Conservation (phyloP, 257 asterid species). For the Orobanche coerulescens region DNA sequence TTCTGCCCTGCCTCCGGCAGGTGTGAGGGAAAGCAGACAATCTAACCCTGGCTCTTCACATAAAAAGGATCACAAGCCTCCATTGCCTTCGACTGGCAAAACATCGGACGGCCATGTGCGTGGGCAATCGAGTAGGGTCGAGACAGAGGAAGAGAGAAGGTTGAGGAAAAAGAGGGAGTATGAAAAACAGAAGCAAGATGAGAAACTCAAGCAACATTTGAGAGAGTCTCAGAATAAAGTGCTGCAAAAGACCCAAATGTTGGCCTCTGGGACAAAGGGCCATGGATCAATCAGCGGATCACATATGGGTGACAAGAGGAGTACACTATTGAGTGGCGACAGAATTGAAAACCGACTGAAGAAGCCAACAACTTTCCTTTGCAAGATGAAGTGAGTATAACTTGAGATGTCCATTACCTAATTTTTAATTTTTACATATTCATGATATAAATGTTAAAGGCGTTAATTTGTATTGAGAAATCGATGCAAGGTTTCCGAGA, state of each 20-base stretch:
- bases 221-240: constrained; percentile 77
- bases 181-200: constrained; percentile 83
- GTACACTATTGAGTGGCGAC: constrained; percentile 60
- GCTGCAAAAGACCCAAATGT: constrained; percentile 71
- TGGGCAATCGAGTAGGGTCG: constrained; percentile 44
- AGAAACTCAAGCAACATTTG: constrained; percentile 63
- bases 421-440: constrained; percentile 11
- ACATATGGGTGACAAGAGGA: constrained; percentile 74
- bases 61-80: constrained; percentile 49
- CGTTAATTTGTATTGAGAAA: background rate
- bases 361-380: constrained; percentile 93
- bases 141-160: constrained; percentile 94
- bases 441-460: background rate
- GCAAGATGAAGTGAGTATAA: constrained; percentile 92
- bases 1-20: constrained; percentile 36
- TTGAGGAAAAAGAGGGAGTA: constrained; percentile 64
- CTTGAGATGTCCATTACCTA: constrained; percentile 9
- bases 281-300: constrained; percentile 80
- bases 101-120: constrained; percentile 40
- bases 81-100: constrained; percentile 43
- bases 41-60: constrained; percentile 29
- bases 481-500: background rate
- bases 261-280: constrained; percentile 69
- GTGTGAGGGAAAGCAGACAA: constrained; percentile 42
- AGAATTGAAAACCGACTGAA: constrained; percentile 82